These are phyloP conservation scores for Tilletia indica DNA, from an alignment of 1,284 basidiomycete species.

Conservation along the genomic window DNA sequence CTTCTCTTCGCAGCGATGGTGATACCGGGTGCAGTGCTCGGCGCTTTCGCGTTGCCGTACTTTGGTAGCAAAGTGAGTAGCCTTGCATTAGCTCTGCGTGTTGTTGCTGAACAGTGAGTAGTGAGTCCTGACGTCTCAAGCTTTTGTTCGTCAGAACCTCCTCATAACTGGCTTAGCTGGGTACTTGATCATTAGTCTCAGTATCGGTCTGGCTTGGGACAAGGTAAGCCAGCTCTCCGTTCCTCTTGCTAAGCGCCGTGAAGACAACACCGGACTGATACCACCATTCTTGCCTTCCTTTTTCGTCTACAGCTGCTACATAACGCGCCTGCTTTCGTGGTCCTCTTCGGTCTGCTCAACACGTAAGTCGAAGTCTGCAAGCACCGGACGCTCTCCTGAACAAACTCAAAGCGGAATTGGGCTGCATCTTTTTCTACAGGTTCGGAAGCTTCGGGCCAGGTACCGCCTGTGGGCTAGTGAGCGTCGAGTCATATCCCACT, in stretches of 20 bases:
- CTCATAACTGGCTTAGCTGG: conserved; percentile 74
- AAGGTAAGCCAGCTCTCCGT: conserved; percentile 53
- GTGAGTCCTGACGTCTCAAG: no score
- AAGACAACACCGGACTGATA: not conserved
- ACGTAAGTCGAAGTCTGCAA: not conserved
- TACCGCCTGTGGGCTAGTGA: conserved; percentile 68
- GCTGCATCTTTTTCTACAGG: not conserved
- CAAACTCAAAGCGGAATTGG: not conserved
- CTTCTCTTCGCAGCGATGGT: conserved; percentile 68
- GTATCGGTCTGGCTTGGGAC: conserved; percentile 69
- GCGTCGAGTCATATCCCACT: conserved; percentile 55
- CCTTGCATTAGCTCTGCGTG: no score
- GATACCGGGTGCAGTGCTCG: conserved; percentile 67
- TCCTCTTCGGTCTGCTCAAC: conserved; percentile 34
- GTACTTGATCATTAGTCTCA: conserved; percentile 68
- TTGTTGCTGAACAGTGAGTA: no score
- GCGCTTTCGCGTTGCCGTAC: conserved; percentile 58
- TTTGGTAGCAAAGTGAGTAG: conserved; percentile 26
- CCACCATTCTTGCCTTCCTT: not conserved
- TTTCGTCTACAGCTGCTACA: conserved; percentile 58
- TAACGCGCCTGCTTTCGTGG: conserved; percentile 68
- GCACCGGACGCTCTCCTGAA: not conserved
- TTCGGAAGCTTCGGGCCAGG: conserved; percentile 71
- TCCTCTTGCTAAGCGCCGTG: no score
- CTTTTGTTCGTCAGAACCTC: conserved; percentile 29